Base-by-base conservation (phyloP, 306 rosid genomes). In the Quercus gilva region DNA sequence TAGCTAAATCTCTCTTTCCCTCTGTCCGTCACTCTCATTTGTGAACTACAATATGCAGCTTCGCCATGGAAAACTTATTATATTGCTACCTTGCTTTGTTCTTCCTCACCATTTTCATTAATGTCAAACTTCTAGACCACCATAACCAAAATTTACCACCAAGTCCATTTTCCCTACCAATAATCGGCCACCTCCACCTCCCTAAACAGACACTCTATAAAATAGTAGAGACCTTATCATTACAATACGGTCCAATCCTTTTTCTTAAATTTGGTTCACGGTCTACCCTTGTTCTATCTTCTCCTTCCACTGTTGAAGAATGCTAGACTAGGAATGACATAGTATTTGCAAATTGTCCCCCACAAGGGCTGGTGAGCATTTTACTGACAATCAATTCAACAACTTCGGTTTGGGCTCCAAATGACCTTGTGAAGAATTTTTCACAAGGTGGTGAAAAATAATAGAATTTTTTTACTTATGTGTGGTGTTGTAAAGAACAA, bases 181-280 rank as follows among this genome's bases (percentile, higher is more conserved):
- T 85, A 56, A 78, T 89, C 41, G 90, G 88, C 2, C 89, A 89
- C 69, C 80, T 87, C 21, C 90, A 87, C 4, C 82, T 87, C 41
- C 74, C 82, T n/a, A 82, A 69, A 41, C 37, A 77, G 59, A 79
- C 86, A 6, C 53, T 84, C 1, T 78, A 79, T 33, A 71, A 45
- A 52, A 79, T 77, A 1, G 76, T 79, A 1, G 69, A 78, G 2
- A 63, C 53, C 0, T 85, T 87, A 6, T 23, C 82, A 1, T 18
- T 45, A 0, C 77, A 79, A 5, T 71, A 87, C 69, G 88, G 88
- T 49, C 76, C 69, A 23, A 53, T 77, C 7, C 6, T 82, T 0
- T 69, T 21, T 55, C 90, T 85, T 65, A 69, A 19, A 8, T 68
- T 81, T 0, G 88, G 90, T 0, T 33, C 55, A 4, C 84, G 80